Base-by-base conservation (phyloP, 1,284 basidiomycete species). In the Xerocomus nothofagi region DNA sequence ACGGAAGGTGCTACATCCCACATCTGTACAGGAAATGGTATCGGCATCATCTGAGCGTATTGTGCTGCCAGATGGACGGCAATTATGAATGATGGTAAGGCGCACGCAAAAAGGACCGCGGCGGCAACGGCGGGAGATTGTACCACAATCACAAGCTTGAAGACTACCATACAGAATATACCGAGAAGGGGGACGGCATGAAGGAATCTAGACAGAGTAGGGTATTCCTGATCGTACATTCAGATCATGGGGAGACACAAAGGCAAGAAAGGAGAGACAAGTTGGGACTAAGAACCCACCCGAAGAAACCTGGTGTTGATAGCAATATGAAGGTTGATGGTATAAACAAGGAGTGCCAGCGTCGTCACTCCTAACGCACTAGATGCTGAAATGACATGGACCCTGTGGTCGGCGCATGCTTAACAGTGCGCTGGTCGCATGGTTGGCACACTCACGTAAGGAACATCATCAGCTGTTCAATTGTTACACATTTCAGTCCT, bases 291-390 rank as follows among this genome's bases (percentile, higher is more conserved):
- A 47, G 18, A 9, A 7, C 52, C 54, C 47, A 63, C 68, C 12
- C 32, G 56, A 21, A 67, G 49, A 30, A 61, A 54, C 10, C 44
- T 47, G 15, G 33, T 32, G 20, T 56, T 55, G 41, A 55, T 38
- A 14, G 39, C 48, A 32, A 63, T 41, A 24, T 69, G 61, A 44
- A 66, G 59, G 23, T 55, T 69, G 36, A 70, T 56, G 2, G 65
- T 66, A 30, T 70, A 68, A 7, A 66, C 43, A 21, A 66, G 33
- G n/a, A 70, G 61, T 8, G 54, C 57, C 26, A 66, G 50, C 12
- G 65, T 66, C 29, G 49, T 39, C n/a, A 56, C 50, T 33, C 33
- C 53, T 11, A 70, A 39, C 15, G 38, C 39, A 9, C 36, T 45
- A 6, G 63, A 63, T 21, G 55, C 51, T 30, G 60, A 62, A 15